Evolutionary conservation across 371 early-diverging fungal species (phyloP), one percentile per base, ranked within the genome.

Genomic region (Lichtheimia corymbifera): DNA sequence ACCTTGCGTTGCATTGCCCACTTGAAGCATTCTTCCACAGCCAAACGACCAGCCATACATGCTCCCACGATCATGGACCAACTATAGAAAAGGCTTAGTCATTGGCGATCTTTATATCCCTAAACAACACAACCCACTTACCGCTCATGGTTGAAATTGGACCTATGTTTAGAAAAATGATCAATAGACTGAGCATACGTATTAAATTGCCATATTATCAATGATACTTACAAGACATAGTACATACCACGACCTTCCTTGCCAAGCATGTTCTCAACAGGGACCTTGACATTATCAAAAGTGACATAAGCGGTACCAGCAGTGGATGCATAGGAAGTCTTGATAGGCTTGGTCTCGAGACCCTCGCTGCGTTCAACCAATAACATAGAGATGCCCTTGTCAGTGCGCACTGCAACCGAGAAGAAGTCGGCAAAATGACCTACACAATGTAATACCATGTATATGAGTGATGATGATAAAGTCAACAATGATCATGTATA

Each of bases 161-260:
- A 58, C 56, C 44, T 57, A 47, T 40, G 43, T 11, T 11, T 18
- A 35, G 0, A 35, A 9, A 35, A 7, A 7, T 28, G 28, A 35
- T 35, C 2, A 35, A 9, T 35, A 28, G 11, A n/a, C 3, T 15
- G n/a, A 53, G 11, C 35, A 17, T 27, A 1, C 35, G 9, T 27
- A 1, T 5, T 7, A 25, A 24, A 25, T 14, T 15, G 9, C 28
- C 30, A 28, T 0, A 28, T 0, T 22, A 28, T 7, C 28, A 5
- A 35, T 35, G 35, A 0, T 15, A 53, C 53, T 53, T 53, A 53
- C 53, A 53, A 30, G 27, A 53, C 53, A 15, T 28, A 27, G 27
- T 17, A 13, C 86, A 95, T 93, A 13, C 94, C 95, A 35, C 88
- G 77, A 72, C 91, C 91, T 74, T 91, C 93, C 66, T 91, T 87